A percentile compares a stretch with the other conserved stretches of the same genome.
phyloP scores from a whole-genome alignment of 2,329 filamentous ascomycete genomes.

The Phialophora expanda region DNA sequence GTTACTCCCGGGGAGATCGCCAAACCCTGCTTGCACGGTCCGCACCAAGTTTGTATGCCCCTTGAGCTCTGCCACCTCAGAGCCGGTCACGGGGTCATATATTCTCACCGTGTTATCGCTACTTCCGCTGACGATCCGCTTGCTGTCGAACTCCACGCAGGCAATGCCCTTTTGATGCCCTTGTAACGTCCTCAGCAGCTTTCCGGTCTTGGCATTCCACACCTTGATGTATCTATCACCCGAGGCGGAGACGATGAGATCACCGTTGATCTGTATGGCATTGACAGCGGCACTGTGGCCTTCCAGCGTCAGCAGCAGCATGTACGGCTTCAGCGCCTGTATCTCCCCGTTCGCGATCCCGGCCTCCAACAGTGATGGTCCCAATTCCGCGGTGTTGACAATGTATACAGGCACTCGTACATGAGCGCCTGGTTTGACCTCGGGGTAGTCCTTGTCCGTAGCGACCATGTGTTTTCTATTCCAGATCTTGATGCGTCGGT shows the following conservation, averaged over 20 bases:
- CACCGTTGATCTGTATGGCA: constrained; percentile 84
- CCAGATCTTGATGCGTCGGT: constrained; percentile 96
- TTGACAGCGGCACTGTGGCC: constrained; percentile 94
- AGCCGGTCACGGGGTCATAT: constrained; percentile 82
- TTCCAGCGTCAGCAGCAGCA: constrained; percentile 76
- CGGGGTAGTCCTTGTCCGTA: constrained; percentile 53
- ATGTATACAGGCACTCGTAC: constrained; percentile 59
- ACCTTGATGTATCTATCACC: constrained; percentile 93
- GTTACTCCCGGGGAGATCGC: constrained; percentile 79
- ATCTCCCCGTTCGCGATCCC: constrained; percentile 50
- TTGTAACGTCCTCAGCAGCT: constrained; percentile 75
- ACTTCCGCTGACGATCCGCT: constrained; percentile 91
- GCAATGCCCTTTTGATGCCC: constrained; percentile 96
- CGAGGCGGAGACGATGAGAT: constrained; percentile 91
- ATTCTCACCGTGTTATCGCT: constrained; percentile 96
- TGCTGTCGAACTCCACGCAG: constrained; percentile 94
- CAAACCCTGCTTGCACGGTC: constrained; percentile 93
- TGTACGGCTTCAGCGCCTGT: constrained; percentile 66
- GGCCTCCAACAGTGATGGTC: constrained; percentile 51
- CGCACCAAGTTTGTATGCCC: constrained; percentile 85
- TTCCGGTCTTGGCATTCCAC: constrained; percentile 85
- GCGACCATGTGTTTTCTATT: constrained; percentile 72
- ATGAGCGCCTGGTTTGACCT: constrained; percentile 40
- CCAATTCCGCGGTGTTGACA: constrained; percentile 53
- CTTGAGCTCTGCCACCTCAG: constrained; percentile 85